A percentile compares a stretch with the other conserved stretches of the same genome.
Evolutionary conservation across 108 stramenopile genomes (phyloP).

Genomic region (Skeletonema tropicum): DNA sequence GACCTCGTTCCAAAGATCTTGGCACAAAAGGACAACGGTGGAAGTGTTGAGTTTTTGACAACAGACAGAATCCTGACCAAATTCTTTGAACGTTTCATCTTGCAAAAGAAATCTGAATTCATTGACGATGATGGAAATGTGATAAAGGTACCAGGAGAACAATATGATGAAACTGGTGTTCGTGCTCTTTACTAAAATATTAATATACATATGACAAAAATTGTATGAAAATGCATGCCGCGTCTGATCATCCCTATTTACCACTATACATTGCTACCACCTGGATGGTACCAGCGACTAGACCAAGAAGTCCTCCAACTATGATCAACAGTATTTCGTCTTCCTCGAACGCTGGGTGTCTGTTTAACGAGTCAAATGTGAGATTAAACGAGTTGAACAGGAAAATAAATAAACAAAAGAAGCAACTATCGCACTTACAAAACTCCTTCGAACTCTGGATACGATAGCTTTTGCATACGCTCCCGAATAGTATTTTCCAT

Average conservation of each 20-base stretch:
- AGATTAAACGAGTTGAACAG: no score
- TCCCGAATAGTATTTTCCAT: slow-evolving; percentile 84
- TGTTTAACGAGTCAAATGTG: no score
- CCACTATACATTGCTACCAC: not conserved
- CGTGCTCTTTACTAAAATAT: slow-evolving; percentile 79
- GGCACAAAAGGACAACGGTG: slow-evolving; percentile 67
- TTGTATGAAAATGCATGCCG: slow-evolving; percentile 12
- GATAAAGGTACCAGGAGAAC: slow-evolving; percentile 82
- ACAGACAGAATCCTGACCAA: slow-evolving; percentile 86
- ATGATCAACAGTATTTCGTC: slow-evolving; percentile 93
- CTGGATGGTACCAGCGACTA: slow-evolving; percentile 79
- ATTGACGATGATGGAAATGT: slow-evolving; percentile 95
- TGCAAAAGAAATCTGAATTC: slow-evolving; percentile 90
- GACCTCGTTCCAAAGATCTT: slow-evolving; percentile 93
- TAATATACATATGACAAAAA: slow-evolving; percentile 19
- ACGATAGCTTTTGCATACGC: slow-evolving; percentile 70
- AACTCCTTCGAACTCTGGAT: slow-evolving; percentile 88
- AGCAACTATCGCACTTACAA: slow-evolving; percentile 25
- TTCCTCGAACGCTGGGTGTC: slow-evolving; percentile 93
- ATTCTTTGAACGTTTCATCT: slow-evolving; percentile 88
- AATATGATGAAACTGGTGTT: slow-evolving; percentile 86
- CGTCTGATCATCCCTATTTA: not conserved
- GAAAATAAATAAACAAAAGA: no score
- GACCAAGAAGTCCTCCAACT: slow-evolving; percentile 88
- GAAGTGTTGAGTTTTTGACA: slow-evolving; percentile 87